Percentiles rank a stretch among this genome's conserved stretches.
phyloP scores from a whole-genome alignment of 495 filamentous ascomycete genomes.

The Penicillium argentinense region DNA sequence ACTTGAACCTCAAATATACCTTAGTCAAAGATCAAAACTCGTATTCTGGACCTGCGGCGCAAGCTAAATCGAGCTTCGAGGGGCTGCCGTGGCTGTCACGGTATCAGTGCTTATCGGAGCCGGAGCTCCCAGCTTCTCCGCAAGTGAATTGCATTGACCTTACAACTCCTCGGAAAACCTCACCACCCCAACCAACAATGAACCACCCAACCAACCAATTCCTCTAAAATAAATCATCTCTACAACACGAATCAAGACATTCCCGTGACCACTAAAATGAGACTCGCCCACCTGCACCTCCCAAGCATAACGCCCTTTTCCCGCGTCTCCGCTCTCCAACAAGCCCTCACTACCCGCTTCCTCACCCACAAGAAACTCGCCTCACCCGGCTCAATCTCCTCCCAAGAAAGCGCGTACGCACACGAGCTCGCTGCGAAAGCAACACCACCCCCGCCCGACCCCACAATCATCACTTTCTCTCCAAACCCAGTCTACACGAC shows the following conservation, averaged over 20 bases:
- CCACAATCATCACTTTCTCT: slow-evolving; percentile 80
- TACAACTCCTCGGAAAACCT: slow-evolving; percentile 22
- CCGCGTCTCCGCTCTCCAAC: slow-evolving; percentile 49
- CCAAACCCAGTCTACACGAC: slow-evolving; percentile 86
- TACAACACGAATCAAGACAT: not conserved
- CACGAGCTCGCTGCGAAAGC: slow-evolving; percentile 7
- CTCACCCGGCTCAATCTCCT: slow-evolving; percentile 25
- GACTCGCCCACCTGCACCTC: slow-evolving; percentile 71
- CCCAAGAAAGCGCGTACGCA: slow-evolving; percentile 15
- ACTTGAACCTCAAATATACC: too few species aligned
- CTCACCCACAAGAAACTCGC: slow-evolving; percentile 44
- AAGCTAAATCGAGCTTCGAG: too few species aligned
- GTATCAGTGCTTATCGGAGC: too few species aligned
- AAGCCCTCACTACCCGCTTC: slow-evolving; percentile 46
- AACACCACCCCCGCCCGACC: slow-evolving; percentile 52
- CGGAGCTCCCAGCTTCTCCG: slow-evolving; percentile 30
- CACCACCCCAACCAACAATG: slow-evolving; percentile 1
- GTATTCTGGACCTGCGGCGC: too few species aligned
- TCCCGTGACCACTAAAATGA: slow-evolving; percentile 26
- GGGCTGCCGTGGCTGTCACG: too few species aligned
- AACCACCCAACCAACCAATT: not conserved
- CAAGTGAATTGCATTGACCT: slow-evolving; percentile 15
- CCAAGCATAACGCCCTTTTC: slow-evolving; percentile 54
- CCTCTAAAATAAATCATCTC: not conserved
- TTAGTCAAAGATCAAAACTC: too few species aligned